Base-by-base conservation (phyloP, 1,284 basidiomycete species). In the Irpex lacteus region DNA sequence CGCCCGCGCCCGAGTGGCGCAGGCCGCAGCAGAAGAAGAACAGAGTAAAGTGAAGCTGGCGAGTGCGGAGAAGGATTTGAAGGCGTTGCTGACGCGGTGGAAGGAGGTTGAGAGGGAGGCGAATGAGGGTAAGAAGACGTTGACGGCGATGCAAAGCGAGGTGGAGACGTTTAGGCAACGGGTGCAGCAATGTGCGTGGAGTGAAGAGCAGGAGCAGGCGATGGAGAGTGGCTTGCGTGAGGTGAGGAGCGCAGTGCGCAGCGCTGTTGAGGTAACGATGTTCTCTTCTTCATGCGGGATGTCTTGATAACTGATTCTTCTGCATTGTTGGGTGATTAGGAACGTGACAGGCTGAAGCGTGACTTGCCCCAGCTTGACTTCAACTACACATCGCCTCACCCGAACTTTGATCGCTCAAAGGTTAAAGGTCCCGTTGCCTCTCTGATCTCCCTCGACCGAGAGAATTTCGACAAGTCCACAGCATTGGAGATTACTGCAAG, bases 381-480 rank as follows among this genome's bases (percentile, higher is more conserved):
- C 77, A 84, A 90, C 60, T 99, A 98, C 72, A 76, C 86, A 1
- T 81, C 87, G 59, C 96, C 96, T 0, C 80, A 84, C 50, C 88
- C 91, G 4, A 85, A 87, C 71, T 99, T 99, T 74, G 94, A 99
- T 75, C 85, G 90, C 34, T 82, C 81, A 26, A 90, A 91, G 68
- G 96, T 99, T 72, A 97, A 97, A 73, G 98, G 98, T 54, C 83
- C 94, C n/a, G 90, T 96, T n/a, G 95, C 92, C 0, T 89, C 88
- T 19, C 85, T 98, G 19, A 87, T 98, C 68, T 82, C 86, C 0
- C 85, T 99, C 1, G 84, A 89, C 44, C 77, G 85, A 32, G 79
- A 84, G 59, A 87, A 96, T 73, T 89, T 88, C 71, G 81, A 89
- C 70, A 92, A 91, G 66, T 88, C 95, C 1, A 95, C 94, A 0